Percentiles rank a stretch among this genome's conserved stretches.
Evolutionary conservation across 192 early-diverging fungal genomes (phyloP).

Genomic region (Paraglomus brasilianum): DNA sequence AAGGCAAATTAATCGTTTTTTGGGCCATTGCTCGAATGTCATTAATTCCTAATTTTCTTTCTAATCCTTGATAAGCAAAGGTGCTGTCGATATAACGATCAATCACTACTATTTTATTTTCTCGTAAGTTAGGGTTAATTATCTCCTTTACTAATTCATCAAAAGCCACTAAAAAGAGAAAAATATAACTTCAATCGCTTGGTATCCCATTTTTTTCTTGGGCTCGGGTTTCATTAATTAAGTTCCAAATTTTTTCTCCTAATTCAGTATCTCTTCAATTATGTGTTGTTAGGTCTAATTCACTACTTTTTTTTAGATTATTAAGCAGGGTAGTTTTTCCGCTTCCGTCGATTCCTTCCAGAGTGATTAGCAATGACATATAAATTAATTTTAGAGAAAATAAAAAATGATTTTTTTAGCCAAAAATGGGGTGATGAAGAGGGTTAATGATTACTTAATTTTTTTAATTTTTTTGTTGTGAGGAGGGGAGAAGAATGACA

Average conservation of each 20-base stretch:
- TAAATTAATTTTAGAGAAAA: not conserved
- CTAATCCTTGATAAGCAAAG: slow-evolving; percentile 23
- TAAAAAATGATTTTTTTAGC: too few species aligned
- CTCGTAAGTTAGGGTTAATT: not conserved
- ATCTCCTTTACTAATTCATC: slow-evolving; percentile 12
- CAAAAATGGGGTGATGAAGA: too few species aligned
- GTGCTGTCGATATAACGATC: slow-evolving; percentile 20
- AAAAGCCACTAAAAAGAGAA: slow-evolving; percentile 5
- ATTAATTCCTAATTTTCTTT: not conserved
- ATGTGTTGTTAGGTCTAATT: slow-evolving; percentile 10
- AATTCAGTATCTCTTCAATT: slow-evolving; percentile 24
- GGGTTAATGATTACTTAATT: too few species aligned
- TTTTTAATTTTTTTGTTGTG: too few species aligned
- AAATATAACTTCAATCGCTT: slow-evolving; percentile 19
- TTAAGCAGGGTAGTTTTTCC: slow-evolving; percentile 19
- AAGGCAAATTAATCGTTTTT: slow-evolving; percentile 6
- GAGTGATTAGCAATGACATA: slow-evolving; percentile 22
- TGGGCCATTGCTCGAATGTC: not conserved
- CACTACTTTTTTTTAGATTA: slow-evolving; percentile 1
- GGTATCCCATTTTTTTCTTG: not conserved
- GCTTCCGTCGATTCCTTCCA: slow-evolving; percentile 25
- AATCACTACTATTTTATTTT: slow-evolving; percentile 4
- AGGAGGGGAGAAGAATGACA: too few species aligned
- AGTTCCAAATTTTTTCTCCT: slow-evolving; percentile 15
- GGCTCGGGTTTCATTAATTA: slow-evolving; percentile 3